Conservation (phyloP, 2,329 filamentous ascomycete genomes). For the Fusarium penzigii region DNA sequence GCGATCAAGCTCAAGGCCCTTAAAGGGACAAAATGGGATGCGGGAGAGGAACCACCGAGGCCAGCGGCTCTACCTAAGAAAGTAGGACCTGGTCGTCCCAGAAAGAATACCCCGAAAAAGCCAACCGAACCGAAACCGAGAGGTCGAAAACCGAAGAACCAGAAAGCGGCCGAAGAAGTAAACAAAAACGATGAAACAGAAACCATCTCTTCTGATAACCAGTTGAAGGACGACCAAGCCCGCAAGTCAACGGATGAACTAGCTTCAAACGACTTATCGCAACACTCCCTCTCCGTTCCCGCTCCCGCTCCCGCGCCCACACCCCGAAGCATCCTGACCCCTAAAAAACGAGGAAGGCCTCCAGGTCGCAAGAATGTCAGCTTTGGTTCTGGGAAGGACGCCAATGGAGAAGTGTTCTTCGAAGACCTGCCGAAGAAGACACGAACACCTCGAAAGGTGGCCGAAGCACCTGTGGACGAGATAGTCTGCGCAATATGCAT, state of each 20-base stretch:
- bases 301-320: slow-evolving; percentile 22
- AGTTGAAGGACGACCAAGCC: slow-evolving; percentile 6
- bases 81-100: slow-evolving; percentile 21
- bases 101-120: slow-evolving; percentile 22
- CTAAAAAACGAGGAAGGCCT: slow-evolving; percentile 47
- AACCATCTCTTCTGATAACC: slow-evolving; percentile 1
- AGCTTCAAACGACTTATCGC: not conserved
- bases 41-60: slow-evolving; percentile 21
- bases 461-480: slow-evolving; percentile 46
- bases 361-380: slow-evolving; percentile 54
- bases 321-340: slow-evolving; percentile 60
- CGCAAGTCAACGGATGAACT: slow-evolving; percentile 18
- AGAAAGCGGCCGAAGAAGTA: slow-evolving; percentile 9
- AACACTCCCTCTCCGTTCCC: slow-evolving; percentile 17
- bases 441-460: slow-evolving; percentile 29
- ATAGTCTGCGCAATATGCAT: slow-evolving; percentile 60
- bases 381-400: slow-evolving; percentile 42
- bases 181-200: not conserved
- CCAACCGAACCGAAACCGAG: slow-evolving; percentile 20
- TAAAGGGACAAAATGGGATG: slow-evolving; percentile 42
- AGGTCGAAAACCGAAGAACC: slow-evolving; percentile 24
- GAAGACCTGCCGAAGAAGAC: slow-evolving; percentile 50
- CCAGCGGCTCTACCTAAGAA: slow-evolving; percentile 23
- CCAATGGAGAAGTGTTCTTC: slow-evolving; percentile 50
- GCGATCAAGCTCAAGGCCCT: slow-evolving; percentile 40